A percentile compares a stretch with the other conserved stretches of the same genome.
Evolutionary conservation across 2,329 filamentous ascomycete genomes (phyloP).

Genomic region (Colletotrichum shisoi): DNA sequence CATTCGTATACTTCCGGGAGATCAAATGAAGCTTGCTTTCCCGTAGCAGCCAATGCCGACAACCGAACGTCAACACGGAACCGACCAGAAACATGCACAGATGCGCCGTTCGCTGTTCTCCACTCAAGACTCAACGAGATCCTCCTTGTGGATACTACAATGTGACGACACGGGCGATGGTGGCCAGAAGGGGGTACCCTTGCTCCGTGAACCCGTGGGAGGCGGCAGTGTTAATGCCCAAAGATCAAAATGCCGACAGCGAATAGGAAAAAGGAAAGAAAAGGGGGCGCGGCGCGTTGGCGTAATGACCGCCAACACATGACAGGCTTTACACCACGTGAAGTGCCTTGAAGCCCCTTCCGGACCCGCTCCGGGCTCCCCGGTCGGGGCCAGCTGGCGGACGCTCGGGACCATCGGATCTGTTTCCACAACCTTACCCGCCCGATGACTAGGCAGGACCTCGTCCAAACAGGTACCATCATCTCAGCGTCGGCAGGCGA

Average conservation of each 20-base stretch:
- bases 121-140: constrained; percentile 8
- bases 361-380: constrained; percentile 24
- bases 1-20: background rate
- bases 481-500: background rate
- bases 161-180: background rate
- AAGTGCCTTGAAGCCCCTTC: background rate
- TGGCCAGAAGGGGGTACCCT: constrained; percentile 1
- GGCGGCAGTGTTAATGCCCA: background rate
- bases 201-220: constrained; percentile 2
- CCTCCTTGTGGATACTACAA: background rate
- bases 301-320: background rate
- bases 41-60: constrained; percentile 5
- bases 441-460: constrained; percentile 14
- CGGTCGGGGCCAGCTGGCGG: constrained; percentile 16
- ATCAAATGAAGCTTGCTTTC: constrained; percentile 4
- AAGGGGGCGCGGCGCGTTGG: background rate
- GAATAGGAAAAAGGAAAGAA: background rate
- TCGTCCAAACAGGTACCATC: background rate
- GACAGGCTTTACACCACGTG: background rate
- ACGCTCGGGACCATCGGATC: constrained; percentile 22
- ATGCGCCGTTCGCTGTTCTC: constrained; percentile 23
- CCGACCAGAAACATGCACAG: constrained; percentile 25
- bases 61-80: background rate
- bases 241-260: background rate
- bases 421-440: background rate